Conservation (phyloP, 2,329 filamentous ascomycete species). For the Orbilia blumenaviensis region DNA sequence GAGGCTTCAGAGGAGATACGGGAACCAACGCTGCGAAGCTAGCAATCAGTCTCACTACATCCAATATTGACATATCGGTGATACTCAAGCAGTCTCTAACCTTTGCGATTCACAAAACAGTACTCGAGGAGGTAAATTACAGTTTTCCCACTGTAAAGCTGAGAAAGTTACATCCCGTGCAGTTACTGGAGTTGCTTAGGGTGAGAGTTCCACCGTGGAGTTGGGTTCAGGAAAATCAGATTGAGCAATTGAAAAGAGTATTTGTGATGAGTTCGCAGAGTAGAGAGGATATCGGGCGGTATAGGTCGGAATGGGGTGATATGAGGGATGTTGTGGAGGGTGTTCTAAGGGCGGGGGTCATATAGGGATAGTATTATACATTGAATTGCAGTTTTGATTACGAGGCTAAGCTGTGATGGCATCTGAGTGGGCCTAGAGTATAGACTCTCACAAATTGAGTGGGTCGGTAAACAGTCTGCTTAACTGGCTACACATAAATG, state of each 20-base stretch:
- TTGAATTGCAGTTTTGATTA: too few relatives aligned
- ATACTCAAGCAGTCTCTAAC: conserved; percentile 2
- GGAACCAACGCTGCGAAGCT: too few relatives aligned
- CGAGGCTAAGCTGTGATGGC: too few relatives aligned
- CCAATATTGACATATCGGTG: background rate
- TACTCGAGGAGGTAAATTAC: conserved; percentile 32
- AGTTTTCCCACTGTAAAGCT: conserved; percentile 11
- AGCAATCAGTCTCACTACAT: too few relatives aligned
- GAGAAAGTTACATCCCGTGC: conserved; percentile 34
- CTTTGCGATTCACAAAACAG: background rate
- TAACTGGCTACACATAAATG: too few relatives aligned
- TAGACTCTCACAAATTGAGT: too few relatives aligned
- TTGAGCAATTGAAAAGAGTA: background rate
- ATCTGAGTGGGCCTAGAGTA: too few relatives aligned
- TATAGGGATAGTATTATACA: background rate
- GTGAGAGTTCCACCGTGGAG: conserved; percentile 32
- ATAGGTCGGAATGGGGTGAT: conserved; percentile 24
- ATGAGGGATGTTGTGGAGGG: conserved; percentile 13
- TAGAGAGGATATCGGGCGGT: conserved; percentile 2
- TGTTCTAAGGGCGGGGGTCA: background rate
- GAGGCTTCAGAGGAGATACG: background rate
- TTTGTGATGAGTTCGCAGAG: background rate
- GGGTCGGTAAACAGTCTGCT: too few relatives aligned
- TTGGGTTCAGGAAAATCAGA: conserved; percentile 32
- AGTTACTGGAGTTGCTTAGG: conserved; percentile 26